Evolutionary conservation across 1,139 yeast species (phyloP).

Genomic region (Taphrina flavorubra): DNA sequence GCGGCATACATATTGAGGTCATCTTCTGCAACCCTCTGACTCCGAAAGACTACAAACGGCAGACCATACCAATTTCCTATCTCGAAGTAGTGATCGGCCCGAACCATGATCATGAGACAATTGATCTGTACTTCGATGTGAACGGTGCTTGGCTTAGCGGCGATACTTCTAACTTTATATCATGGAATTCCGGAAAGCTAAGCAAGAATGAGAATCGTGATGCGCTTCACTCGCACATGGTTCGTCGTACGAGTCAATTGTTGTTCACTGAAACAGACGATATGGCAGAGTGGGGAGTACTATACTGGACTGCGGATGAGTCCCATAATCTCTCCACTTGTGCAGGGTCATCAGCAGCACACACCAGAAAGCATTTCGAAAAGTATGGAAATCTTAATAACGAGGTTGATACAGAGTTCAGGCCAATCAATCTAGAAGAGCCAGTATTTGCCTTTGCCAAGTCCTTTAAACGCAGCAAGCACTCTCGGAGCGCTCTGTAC

Average conservation of each 20-base stretch:
- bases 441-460: slow-evolving; percentile 26
- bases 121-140: slow-evolving; percentile 23
- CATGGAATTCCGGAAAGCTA: neutral
- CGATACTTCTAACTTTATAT: slow-evolving; percentile 10
- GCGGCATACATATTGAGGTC: slow-evolving; percentile 4
- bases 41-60: slow-evolving; percentile 25
- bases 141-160: slow-evolving; percentile 32
- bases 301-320: slow-evolving; percentile 12
- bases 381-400: slow-evolving; percentile 3
- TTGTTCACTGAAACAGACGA: slow-evolving; percentile 20
- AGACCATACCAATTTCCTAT: slow-evolving; percentile 13
- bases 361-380: slow-evolving; percentile 9
- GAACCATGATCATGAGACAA: neutral
- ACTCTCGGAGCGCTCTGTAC: slow-evolving; percentile 3
- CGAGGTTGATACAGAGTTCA: neutral
- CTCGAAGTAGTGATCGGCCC: slow-evolving; percentile 16
- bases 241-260: slow-evolving; percentile 14
- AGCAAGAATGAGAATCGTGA: neutral
- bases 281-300: slow-evolving; percentile 37
- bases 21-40: slow-evolving; percentile 21
- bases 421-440: slow-evolving; percentile 23
- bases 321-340: slow-evolving; percentile 1
- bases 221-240: slow-evolving; percentile 1
- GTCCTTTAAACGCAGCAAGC: neutral
- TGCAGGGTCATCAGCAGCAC: slow-evolving; percentile 11